Evolutionary conservation across 2,329 filamentous ascomycete genomes (phyloP), one percentile per base, ranked within the genome.

Genomic region (Diaporthe citrichinensis): DNA sequence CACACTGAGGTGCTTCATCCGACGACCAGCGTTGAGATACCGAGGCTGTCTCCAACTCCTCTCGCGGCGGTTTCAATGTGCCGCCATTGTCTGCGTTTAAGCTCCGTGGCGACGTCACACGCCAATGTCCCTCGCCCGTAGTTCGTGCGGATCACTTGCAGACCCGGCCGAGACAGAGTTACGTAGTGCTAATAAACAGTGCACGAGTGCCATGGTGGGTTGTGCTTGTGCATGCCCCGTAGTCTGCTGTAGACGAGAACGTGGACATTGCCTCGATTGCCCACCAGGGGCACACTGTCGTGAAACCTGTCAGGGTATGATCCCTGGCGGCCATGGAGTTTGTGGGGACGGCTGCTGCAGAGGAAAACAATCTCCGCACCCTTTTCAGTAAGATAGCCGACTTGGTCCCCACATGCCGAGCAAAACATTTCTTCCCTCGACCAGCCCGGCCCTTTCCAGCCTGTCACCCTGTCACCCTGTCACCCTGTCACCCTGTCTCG

Each of bases 241-340:
- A 36, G 31, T 36, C 31, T n/a, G 23, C 49, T 14, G 49, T 41
- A 25, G 34, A 61, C 34, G 34, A 41, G 58, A 44, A 3, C n/a
- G 36, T 61, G 36, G 36, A 10, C 36, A 44, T 61, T 61, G n/a
- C n/a, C n/a, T n/a, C n/a, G 31, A 31, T 31, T 31, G n/a, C 28
- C 58, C 58, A 41, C 36, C 20, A n/a, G 36, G 36, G 59, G 39
- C 39, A 44, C n/a, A 31, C 59, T 15, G 17, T 25, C 39, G 39
- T 51, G 44, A 53, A 53, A 68, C 62, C 46, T 68, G 46, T 68
- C 62, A 68, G 53, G 62, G 46, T 53, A 68, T 68, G 62, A 68
- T 53, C 62, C 62, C 65, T 68, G 65, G n/a, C 31, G 12, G 31
- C 25, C 39, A 46, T 46, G 25, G 25, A 65, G 25, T 49, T 12